Evolutionary conservation across 331 rosid species (phyloP).

Genomic region (Acacia pycnantha): DNA sequence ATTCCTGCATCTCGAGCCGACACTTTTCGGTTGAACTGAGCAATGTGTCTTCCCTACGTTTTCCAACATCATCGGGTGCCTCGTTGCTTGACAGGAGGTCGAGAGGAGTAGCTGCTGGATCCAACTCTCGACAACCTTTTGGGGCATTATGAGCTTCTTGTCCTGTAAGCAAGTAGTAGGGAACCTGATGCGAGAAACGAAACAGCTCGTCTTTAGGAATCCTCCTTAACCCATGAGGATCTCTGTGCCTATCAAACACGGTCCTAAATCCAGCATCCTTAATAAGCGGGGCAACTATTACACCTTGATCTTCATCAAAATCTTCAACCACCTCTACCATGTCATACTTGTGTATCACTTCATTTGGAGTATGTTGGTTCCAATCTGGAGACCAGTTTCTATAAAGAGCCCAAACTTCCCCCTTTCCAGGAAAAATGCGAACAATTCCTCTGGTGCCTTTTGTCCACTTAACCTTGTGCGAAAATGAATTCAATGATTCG

Average conservation of each 20-base stretch:
- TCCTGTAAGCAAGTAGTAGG: constrained; percentile 51
- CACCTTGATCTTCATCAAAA: constrained; percentile 44
- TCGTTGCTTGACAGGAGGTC: constrained; percentile 35
- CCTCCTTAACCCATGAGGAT: constrained; percentile 35
- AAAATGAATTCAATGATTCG: constrained; percentile 50
- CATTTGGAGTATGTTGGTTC: constrained; percentile 49
- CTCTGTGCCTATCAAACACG: constrained; percentile 33
- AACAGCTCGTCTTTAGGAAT: constrained; percentile 56
- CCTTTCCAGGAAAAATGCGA: constrained; percentile 53
- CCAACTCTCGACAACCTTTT: constrained; percentile 51
- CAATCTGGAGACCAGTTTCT: constrained; percentile 55
- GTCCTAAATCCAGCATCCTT: constrained; percentile 51
- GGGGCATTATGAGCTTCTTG: constrained; percentile 55
- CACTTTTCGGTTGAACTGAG: constrained; percentile 19
- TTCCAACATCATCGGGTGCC: constrained; percentile 5
- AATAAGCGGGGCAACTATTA: constrained; percentile 44
- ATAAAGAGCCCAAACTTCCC: constrained; percentile 62
- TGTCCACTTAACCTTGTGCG: constrained; percentile 56
- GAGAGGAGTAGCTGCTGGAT: constrained; percentile 61
- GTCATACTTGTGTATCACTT: constrained; percentile 53
- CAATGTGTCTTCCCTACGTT: constrained; percentile 16
- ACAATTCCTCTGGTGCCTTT: constrained; percentile 52
- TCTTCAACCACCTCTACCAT: constrained; percentile 65
- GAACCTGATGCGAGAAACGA: constrained; percentile 63
- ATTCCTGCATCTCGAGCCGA: constrained; percentile 11